Percentiles rank a stretch among this genome's conserved stretches.
Evolutionary conservation across 2,329 filamentous ascomycete species (phyloP).

Genomic region (Aaosphaeria pasadenensis): DNA sequence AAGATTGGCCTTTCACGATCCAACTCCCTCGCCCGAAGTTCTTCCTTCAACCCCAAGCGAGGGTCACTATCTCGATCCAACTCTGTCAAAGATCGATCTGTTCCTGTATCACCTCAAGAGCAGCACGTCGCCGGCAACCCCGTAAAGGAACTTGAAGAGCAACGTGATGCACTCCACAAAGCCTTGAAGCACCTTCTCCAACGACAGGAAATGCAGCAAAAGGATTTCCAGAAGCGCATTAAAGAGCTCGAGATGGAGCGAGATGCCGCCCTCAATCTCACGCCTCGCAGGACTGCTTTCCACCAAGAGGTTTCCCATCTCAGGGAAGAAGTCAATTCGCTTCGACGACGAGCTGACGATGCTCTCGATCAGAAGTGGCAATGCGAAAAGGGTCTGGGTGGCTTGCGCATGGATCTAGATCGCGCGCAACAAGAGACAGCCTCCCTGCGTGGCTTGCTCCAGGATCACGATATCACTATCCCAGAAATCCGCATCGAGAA

Average conservation of each 20-base stretch:
- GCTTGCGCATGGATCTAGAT: conserved; percentile 94
- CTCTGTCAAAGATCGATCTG: conserved; percentile 38
- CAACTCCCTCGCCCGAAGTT: conserved; percentile 63
- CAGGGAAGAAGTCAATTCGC: conserved; percentile 77
- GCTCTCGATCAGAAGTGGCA: conserved; percentile 95
- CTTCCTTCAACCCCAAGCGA: conserved; percentile 39
- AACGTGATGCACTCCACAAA: conserved; percentile 86
- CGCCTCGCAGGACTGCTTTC: conserved; percentile 74
- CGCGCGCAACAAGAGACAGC: conserved; percentile 89
- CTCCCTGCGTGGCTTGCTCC: conserved; percentile 73
- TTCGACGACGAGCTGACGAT: conserved; percentile 86
- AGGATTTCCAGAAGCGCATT: conserved; percentile 79
- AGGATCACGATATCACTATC: conserved; percentile 78
- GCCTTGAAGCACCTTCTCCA: conserved; percentile 82
- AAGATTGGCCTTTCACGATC: conserved; percentile 60
- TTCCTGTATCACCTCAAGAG: conserved; percentile 58
- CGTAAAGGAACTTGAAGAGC: conserved; percentile 88
- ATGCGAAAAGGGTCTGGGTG: conserved; percentile 83
- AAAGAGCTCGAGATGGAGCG: conserved; percentile 74
- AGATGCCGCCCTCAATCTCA: conserved; percentile 65
- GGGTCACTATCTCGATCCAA: conserved; percentile 53
- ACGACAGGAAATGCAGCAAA: conserved; percentile 79
- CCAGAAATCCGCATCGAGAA: conserved; percentile 55
- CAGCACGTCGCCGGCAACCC: conserved; percentile 25
- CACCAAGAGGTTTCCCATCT: conserved; percentile 78